phyloP scores from a whole-genome alignment of 306 rosid species.

The Quercus suber region DNA sequence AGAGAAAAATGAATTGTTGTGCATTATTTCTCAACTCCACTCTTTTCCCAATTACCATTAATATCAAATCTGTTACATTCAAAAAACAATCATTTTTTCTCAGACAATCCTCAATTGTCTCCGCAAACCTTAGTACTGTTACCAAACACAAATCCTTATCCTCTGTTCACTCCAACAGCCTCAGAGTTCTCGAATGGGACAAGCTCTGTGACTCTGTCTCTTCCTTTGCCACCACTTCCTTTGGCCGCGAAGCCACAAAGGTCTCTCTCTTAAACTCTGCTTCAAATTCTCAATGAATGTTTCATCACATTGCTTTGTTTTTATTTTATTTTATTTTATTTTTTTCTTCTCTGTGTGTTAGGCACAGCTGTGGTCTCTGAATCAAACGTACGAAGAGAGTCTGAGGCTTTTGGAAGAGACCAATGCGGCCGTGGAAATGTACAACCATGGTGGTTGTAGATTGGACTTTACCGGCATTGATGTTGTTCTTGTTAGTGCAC shows the following conservation, averaged over 20 bases:
- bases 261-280: slow-evolving; percentile 8
- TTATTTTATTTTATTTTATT: too few species aligned
- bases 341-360: slow-evolving; percentile 17
- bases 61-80: slow-evolving; percentile 13
- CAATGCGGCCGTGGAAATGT: slow-evolving; percentile 82
- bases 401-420: slow-evolving; percentile 75
- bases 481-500: slow-evolving; percentile 53
- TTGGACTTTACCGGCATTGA: slow-evolving; percentile 65
- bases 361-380: slow-evolving; percentile 70
- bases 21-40: slow-evolving; percentile 15
- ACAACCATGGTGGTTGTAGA: slow-evolving; percentile 68
- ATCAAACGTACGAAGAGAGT: slow-evolving; percentile 68
- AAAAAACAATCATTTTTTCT: slow-evolving; percentile 13
- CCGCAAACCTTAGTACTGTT: slow-evolving; percentile 12
- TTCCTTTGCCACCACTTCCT: slow-evolving; percentile 76
- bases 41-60: slow-evolving; percentile 18
- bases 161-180: slow-evolving; percentile 60
- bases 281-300: neutral
- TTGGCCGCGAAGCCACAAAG: slow-evolving; percentile 76
- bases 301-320: neutral
- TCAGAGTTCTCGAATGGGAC: slow-evolving; percentile 88
- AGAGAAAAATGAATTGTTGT: slow-evolving; percentile 38
- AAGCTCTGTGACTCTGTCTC: slow-evolving; percentile 82
- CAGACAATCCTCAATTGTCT: slow-evolving; percentile 19
- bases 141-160: slow-evolving; percentile 21